A percentile compares a stretch with the other conserved stretches of the same genome.
Conservation (phyloP, 768 basidiomycete genomes). For the Termitomyces sp. region DNA sequence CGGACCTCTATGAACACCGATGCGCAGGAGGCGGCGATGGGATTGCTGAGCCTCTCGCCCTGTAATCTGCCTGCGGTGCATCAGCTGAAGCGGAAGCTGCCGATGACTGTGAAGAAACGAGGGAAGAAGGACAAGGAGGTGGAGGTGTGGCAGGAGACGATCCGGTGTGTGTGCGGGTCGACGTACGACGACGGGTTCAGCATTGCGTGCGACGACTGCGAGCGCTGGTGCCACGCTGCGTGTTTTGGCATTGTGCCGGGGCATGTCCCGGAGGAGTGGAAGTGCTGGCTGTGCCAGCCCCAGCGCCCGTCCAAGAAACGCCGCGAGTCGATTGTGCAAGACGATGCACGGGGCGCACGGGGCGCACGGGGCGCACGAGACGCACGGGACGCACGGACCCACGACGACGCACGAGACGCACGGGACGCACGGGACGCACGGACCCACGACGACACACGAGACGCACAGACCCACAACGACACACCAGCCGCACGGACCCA, state of each 20-base stretch:
- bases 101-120: conserved; percentile 21
- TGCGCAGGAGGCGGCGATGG: conserved; percentile 53
- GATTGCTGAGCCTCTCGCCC: conserved; percentile 46
- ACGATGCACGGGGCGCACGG: too few species aligned
- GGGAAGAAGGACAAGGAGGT: not conserved
- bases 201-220: conserved; percentile 74
- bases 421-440: too few species aligned
- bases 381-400: too few species aligned
- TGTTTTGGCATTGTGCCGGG: conserved; percentile 64
- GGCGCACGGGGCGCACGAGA: too few species aligned
- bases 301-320: not conserved
- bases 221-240: conserved; percentile 72
- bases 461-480: too few species aligned
- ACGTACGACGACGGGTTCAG: conserved; percentile 73
- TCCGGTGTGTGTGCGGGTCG: conserved; percentile 66
- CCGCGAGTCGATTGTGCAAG: too few species aligned
- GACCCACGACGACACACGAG: too few species aligned
- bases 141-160: too few species aligned
- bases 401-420: too few species aligned
- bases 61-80: too few species aligned
- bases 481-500: too few species aligned
- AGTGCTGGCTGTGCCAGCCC: conserved; percentile 66
- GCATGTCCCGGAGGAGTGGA: conserved; percentile 68
- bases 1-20: conserved; percentile 30
- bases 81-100: too few species aligned